Base-by-base conservation (phyloP, 345 rosid genomes). In the Kandelia obovata region DNA sequence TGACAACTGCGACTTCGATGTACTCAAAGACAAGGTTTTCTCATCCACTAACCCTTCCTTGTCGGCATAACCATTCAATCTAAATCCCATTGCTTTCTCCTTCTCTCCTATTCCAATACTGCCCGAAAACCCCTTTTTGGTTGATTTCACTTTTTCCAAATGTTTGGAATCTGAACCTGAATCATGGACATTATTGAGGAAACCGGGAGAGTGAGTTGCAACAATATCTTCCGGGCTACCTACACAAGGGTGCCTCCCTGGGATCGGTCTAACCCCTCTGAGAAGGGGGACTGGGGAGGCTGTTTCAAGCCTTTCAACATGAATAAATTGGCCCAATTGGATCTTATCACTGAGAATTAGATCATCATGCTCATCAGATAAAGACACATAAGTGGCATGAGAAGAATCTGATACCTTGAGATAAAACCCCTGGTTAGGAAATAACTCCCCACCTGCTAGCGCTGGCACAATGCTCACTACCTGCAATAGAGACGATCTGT, bases 351-450 rank as follows among this genome's bases (percentile, higher is more conserved):
- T 90, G 69, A 90, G 93, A 78, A 95, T 95, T 69, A 95, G 78
- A 81, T 95, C 99, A 79, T 88, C 89, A 62, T 95, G 97, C 66
- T 92, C 96, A 74, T 95, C 99, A 67, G 97, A 93, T 34, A 95
- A 82, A 72, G 97, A 92, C 10, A 90, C 96, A 57, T 89, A 95
- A 43, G 97, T 92, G 27, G 99, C 99, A 75, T 92, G 99, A 51
- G 96, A 92, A 1, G 99, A 95, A 87, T 95, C 99, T 43, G 99
- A 95, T 70, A 95, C 97, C 84, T 86, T 95, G 20, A 95, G 85
- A 78, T 88, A 95, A 69, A 95, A 95, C 8, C 99, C 99, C 53
- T 95, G 92, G 70, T 90, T 95, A 2, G 93, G 67, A 70, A 95
- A 95, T 0, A 95, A 85, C 85, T 92, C 99, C 28, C 97, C 93